Base-by-base conservation (phyloP, 768 basidiomycete genomes). In the Jaapia argillacea region DNA sequence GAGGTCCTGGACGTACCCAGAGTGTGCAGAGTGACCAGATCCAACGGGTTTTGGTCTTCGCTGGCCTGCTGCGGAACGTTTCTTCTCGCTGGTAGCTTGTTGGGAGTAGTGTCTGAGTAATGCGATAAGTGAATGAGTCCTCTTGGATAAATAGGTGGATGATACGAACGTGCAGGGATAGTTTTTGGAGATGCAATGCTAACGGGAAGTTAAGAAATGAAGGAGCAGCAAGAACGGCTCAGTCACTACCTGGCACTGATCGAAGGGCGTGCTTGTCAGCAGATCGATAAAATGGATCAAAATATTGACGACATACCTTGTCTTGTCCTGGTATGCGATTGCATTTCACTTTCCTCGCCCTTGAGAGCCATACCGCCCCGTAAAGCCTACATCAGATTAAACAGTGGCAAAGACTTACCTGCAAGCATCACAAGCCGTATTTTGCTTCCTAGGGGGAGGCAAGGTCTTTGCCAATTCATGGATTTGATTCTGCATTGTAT, bases 401-500 rank as follows among this genome's bases (percentile, higher is more conserved):
- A 41, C 50, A 46, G 45, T 21, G 14, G 21, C 6, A n/a, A 7
- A 35, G 44, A 50, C 65, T 46, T 5, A 82, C 85, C 85, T 83
- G 77, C 90, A 93, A 42, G 85, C 85, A 68, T 93, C 90, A 62
- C 90, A 93, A 22, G 91, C 90, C 18, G 88, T 86, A 58, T 93
- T 93, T 65, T 92, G 90, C 59, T 89, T 90, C 45, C 90, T 69
- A 4, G 87, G 85, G n/a, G 85, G 84, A 1, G 87, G 83, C 0
- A 85, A 72, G 1, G 80, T 75, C 66, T 84, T 85, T 42, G 82
- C 81, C 27, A 85, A 73, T 55, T 88, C 85, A 54, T 85, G 82
- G 43, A 86, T 82, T 62, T 87, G 83, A 53, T 78, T 85, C 68
- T 88, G 85, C 54, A 85, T 72, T 36, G 78, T 71, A 46, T 73